Base-by-base conservation (phyloP, 148 eudicot genomes). In the Chenopodium berlandieri region DNA sequence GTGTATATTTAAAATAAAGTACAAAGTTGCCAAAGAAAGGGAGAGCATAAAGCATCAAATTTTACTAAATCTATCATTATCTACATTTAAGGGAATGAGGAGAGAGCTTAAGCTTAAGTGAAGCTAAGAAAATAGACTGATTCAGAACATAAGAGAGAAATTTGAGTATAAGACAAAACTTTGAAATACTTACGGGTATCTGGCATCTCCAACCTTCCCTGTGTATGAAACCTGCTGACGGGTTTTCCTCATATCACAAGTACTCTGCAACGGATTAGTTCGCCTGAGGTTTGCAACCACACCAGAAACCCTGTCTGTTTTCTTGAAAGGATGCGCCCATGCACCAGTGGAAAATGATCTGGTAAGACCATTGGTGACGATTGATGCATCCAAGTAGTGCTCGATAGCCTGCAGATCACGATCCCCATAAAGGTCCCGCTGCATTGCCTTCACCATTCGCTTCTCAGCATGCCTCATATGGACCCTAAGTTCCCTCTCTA, bases 201-300 rank as follows among this genome's bases (percentile, higher is more conserved):
- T 82, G 27, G 98, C 99, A 87, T 94, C 99, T 30, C 99, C 99
- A 81, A 89, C 98, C 83, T 89, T 94, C 60, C 99, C 99, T 0
- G 99, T 90, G 85, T 95, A 95, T 7, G 84, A 58, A 77, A 95
- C 98, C 77, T 92, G 96, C 77, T 91, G 98, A 25, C 99, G 98
- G 22, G 93, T 88, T 86, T 89, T 94, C 81, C 99, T 90, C 97
- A 96, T 89, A 85, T 96, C 99, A 88, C 93, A 86, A 4, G 64
- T 88, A 23, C 88, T 81, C 78, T 96, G 99, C 86, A 96, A 83
- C 1, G 99, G 98, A 82, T 96, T 96, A 64, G 98, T 92, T 71
- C 99, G 88, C 81, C 99, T 86, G 17, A 96, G 91, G 62, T 85
- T 92, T 12, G 97, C 97, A 78, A 96, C 99, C 1, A 96, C 90